These are phyloP conservation scores for Claviceps quebecensis DNA, from an alignment of 2,329 filamentous ascomycete species.

Conservation along the genomic window DNA sequence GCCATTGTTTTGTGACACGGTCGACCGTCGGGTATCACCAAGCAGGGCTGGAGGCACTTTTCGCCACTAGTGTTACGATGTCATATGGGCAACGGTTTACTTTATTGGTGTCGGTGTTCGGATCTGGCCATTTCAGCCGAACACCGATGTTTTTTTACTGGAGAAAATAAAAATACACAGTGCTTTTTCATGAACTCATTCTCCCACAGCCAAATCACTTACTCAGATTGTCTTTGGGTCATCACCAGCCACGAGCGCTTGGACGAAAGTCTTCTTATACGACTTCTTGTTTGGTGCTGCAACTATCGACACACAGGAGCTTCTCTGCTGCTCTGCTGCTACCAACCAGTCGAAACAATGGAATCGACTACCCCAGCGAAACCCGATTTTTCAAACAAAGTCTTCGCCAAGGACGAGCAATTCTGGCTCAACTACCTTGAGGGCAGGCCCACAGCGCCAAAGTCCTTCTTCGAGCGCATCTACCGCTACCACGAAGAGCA, in stretches of 20 bases:
- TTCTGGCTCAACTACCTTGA: slow-evolving; percentile 15
- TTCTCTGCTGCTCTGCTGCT: neutral
- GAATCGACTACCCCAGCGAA: neutral
- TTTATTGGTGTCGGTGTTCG: neutral
- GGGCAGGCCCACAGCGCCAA: slow-evolving; percentile 9
- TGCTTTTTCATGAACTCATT: neutral
- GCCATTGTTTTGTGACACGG: too few species aligned
- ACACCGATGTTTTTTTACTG: neutral
- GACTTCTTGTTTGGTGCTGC: too few species aligned
- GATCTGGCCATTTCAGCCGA: neutral
- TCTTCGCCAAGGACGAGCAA: slow-evolving; percentile 7
- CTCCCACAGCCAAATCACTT: too few species aligned
- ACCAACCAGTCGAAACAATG: neutral
- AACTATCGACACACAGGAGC: neutral
- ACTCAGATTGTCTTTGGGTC: too few species aligned
- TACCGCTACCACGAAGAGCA: slow-evolving; percentile 12
- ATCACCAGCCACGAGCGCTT: too few species aligned
- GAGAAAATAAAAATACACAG: neutral
- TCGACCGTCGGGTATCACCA: too few species aligned
- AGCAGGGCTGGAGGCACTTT: too few species aligned
- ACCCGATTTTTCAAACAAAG: neutral
- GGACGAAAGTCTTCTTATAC: too few species aligned
- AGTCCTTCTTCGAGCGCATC: slow-evolving; percentile 11
- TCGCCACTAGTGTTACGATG: too few species aligned
- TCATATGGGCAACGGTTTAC: neutral